phyloP scores from a whole-genome alignment of 495 filamentous ascomycete species.

The Aspergillus coremiiformis region DNA sequence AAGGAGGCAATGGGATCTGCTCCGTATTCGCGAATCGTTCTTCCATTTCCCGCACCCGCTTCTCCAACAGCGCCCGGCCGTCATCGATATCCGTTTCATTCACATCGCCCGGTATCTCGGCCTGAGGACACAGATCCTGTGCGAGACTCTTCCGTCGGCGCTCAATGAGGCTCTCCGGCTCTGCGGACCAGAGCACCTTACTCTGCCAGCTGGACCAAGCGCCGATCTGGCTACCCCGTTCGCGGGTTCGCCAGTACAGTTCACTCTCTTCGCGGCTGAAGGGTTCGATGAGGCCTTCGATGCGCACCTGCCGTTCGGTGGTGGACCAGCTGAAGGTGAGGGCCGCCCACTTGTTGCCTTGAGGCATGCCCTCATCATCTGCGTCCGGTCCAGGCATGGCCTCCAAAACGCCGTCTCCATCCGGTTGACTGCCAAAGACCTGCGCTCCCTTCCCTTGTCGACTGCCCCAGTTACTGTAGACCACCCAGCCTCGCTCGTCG shows the following conservation, averaged over 20 bases:
- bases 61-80: conserved; percentile 57
- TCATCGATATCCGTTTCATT: conserved; percentile 55
- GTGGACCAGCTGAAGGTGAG: conserved; percentile 49
- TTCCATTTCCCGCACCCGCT: conserved; percentile 64
- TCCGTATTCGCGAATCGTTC: conserved; percentile 63
- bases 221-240: conserved; percentile 73
- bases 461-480: conserved; percentile 88
- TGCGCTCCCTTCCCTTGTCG: conserved; percentile 40
- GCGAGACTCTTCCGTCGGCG: conserved; percentile 28
- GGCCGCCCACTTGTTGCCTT: conserved; percentile 39
- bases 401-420: conserved; percentile 6
- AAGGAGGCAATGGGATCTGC: conserved; percentile 79
- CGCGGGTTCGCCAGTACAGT: conserved; percentile 77
- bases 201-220: conserved; percentile 93
- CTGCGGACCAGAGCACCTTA: conserved; percentile 49
- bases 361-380: conserved; percentile 8
- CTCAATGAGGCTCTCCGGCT: conserved; percentile 20
- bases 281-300: conserved; percentile 69
- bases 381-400: conserved; percentile 25
- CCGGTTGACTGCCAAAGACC: conserved; percentile 27
- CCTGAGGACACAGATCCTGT: conserved; percentile 28
- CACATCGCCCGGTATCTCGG: conserved; percentile 46
- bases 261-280: conserved; percentile 68
- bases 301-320: conserved; percentile 76
- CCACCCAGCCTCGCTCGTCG: conserved; percentile 66